These are phyloP conservation scores for Austroboletus festivus DNA, from an alignment of 768 basidiomycete genomes.

Conservation along the genomic window DNA sequence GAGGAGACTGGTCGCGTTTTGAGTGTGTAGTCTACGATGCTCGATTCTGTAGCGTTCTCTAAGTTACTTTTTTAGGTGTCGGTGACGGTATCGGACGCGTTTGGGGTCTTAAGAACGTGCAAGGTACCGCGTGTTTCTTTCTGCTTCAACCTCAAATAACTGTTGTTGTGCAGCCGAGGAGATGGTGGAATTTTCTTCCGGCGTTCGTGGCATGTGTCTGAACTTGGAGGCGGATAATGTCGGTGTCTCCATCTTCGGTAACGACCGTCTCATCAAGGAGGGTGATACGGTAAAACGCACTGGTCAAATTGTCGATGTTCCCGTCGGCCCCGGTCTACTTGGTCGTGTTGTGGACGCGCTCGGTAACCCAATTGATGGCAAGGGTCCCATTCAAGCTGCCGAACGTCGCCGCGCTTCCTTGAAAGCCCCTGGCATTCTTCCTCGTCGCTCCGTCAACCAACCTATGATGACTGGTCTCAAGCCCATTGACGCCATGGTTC, in stretches of 20 bases:
- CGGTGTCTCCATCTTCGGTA: constrained; percentile 99
- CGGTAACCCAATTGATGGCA: constrained; percentile 99
- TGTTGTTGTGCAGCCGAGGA: constrained; percentile 72
- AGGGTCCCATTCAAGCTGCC: constrained; percentile 90
- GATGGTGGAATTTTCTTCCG: constrained; percentile 99
- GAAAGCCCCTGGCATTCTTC: constrained; percentile 99
- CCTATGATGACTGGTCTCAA: constrained; percentile 99
- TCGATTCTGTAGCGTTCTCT: constrained; percentile 3
- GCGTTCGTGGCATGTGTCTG: constrained; percentile 99
- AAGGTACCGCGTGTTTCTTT: constrained; percentile 53
- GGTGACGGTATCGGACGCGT: constrained; percentile 99
- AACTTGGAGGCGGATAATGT: constrained; percentile 99
- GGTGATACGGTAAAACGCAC: constrained; percentile 99
- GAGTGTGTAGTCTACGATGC: constrained; percentile 55
- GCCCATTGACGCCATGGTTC: constrained; percentile 99
- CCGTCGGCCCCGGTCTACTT: constrained; percentile 94
- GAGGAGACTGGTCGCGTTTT: constrained; percentile 99
- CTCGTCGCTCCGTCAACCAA: constrained; percentile 99
- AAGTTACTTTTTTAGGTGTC: constrained; percentile 57
- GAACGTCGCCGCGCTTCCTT: constrained; percentile 96
- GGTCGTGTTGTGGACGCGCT: constrained; percentile 99
- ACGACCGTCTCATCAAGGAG: constrained; percentile 98
- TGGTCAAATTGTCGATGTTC: constrained; percentile 99
- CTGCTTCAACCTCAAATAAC: constrained; percentile 1
- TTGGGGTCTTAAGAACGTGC: constrained; percentile 98